Base-by-base conservation (phyloP, 768 basidiomycete species). In the Pleurotus giganteus region DNA sequence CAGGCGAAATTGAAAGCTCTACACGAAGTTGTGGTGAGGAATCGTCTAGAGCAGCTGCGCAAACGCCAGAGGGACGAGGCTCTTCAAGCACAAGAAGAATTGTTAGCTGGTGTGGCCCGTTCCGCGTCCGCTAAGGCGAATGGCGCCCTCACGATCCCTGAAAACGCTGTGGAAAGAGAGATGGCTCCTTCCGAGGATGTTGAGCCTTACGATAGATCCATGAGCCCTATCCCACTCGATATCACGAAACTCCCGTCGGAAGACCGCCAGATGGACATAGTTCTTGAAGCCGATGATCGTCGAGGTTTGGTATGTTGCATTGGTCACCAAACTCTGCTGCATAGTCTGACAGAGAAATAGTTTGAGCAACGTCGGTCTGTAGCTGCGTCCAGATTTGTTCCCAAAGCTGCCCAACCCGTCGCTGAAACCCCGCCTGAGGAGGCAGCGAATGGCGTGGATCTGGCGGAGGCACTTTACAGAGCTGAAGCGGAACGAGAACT, bases 1-100 rank as follows among this genome's bases (percentile, higher is more conserved):
- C 45, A 96, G 94, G 89, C 94, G 5, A 97, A 95, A 65, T 79
- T 99, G 36, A 91, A 92, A 68, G 82, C 79, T 62, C 77, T 98
- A 50, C 97, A 99, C 65, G 94, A 98, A 74, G 89, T 98, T 26
- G 95, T 98, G 9, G 91, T 99, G 50, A 87, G 91, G 54, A 99
- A 99, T 67, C 84, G 97, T 39, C 76, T 99, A 12, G 97, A 98
- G 64, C 94, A 98, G 63, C 83, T 99, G 47, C 90, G 97, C 53
- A 94, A 94, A 69, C 83, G 88, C 49, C 97, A 99, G 71, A 82
- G 97, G 55, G 96, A 98, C 63, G 97, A 98, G 68, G 97, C 97
- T 2, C 68, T 95, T 45, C 90, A 91, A 61, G 94, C 94, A 0
- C 94, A 97, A 63, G 89, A 94, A 68, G 96, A 99, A 65, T 74